phyloP scores from a whole-genome alignment of 208 protist genomes.

The Trichomonas gallinae region DNA sequence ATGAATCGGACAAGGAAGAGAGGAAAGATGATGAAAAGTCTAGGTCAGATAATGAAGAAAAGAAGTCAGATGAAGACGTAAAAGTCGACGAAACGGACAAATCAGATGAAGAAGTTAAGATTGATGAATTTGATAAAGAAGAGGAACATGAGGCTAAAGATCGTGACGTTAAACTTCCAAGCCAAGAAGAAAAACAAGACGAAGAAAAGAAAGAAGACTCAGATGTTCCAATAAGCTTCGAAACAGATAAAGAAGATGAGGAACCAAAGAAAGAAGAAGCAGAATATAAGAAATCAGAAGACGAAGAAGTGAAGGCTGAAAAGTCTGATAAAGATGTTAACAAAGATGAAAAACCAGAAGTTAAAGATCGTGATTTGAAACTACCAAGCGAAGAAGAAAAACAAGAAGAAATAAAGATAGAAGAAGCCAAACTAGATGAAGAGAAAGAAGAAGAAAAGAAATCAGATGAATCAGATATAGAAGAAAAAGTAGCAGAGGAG shows the following conservation, averaged over 20 bases:
- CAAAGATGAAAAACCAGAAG: background rate
- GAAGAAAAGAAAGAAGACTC: background rate
- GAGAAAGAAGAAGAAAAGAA: background rate
- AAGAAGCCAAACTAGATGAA: no score
- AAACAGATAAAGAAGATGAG: background rate
- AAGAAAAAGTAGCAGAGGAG: no score
- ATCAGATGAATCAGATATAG: background rate
- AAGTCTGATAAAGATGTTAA: background rate
- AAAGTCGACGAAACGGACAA: background rate
- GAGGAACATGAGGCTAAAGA: no score
- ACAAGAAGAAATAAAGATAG: no score
- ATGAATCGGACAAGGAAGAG: background rate
- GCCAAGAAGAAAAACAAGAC: background rate
- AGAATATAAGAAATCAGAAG: background rate
- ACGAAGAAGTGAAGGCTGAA: background rate
- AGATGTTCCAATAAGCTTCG: no score
- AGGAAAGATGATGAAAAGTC: background rate
- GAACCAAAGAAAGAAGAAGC: background rate
- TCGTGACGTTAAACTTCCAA: no score
- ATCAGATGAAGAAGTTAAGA: background rate
- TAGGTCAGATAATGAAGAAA: background rate
- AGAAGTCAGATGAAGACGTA: background rate
- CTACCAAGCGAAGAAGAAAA: no score
- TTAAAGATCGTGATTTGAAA: no score
- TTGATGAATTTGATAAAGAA: background rate